Evolutionary conservation across 2,329 filamentous ascomycete species (phyloP), one percentile per base, ranked within the genome.

Genomic region (Cucurbitaria berberidis): DNA sequence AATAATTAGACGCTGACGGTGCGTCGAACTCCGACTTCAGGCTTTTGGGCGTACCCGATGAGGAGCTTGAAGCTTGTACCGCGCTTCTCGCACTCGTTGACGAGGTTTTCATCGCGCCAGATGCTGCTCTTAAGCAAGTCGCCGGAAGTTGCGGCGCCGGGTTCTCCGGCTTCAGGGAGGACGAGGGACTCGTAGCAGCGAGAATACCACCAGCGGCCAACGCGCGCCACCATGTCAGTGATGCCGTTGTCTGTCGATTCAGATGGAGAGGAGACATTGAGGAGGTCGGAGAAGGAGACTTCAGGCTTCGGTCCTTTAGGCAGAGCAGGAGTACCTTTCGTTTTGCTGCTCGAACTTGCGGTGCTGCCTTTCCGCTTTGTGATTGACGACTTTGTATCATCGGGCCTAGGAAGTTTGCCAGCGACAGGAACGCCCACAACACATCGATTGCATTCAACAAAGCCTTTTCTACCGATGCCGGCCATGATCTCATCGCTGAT

Each of bases 121-220:
- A 98, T 90, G 72, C 89, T 88, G 54, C 76, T 84, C 40, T 79
- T 78, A 42, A 79, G 77, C 1, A 74, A 57, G 36, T 64, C 62
- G 40, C 64, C 63, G 1, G 68, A 63, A 44, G 80, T 72, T 44
- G 70, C 64, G 8, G 62, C 66, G 22, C 63, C 68, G 6, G 66
- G 61, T 26, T 72, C 71, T 45, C 66, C 68, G 16, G 64, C 67
- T 50, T 72, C 69, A 6, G 72, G 69, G 3, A 80, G 64, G 8
- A 87, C 80, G 4, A 84, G 81, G 51, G 83, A 85, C 76, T 97
- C 93, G 73, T 97, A 98, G 79, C 93, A 97, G 46, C 89, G 86
- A 9, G 86, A 90, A 76, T 96, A 98, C 95, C 95, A 99, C 91
- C 93, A 98, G 38, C 95, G 84, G 1, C 92, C 93, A 10, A 98